Evolutionary conservation across 306 rosid genomes (phyloP).

Genomic region (Hippophae rhamnoides): DNA sequence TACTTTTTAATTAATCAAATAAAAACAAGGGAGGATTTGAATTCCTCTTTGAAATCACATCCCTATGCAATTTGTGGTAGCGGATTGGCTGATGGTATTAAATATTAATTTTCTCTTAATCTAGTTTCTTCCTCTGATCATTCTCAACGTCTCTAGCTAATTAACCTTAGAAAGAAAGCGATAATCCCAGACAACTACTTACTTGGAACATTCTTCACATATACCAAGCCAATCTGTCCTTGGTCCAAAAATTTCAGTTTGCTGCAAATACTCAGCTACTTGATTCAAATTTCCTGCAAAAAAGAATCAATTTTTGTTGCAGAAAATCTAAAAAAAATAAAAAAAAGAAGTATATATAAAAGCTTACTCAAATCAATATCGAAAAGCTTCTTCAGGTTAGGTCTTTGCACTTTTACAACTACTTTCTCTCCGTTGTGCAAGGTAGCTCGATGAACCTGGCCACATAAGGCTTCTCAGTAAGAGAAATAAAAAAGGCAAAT

Average conservation of each 20-base stretch:
- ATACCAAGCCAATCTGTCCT: constrained; percentile 80
- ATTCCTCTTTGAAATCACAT: too few relatives aligned
- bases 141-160: too few relatives aligned
- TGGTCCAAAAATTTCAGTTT: constrained; percentile 79
- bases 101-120: too few relatives aligned
- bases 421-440: constrained; percentile 90
- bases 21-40: too few relatives aligned
- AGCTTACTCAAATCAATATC: constrained; percentile 89
- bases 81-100: too few relatives aligned
- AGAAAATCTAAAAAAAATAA: too few relatives aligned
- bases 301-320: background rate
- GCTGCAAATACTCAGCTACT: constrained; percentile 89
- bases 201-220: constrained; percentile 91
- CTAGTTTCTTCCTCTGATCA: too few relatives aligned
- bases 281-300: constrained; percentile 70
- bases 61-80: too few relatives aligned
- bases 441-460: constrained; percentile 85
- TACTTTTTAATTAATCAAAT: too few relatives aligned
- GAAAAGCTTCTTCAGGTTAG: constrained; percentile 90
- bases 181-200: constrained; percentile 5
- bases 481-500: too few relatives aligned
- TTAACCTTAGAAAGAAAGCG: too few relatives aligned
- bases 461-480: constrained; percentile 7
- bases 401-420: constrained; percentile 86
- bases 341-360: too few relatives aligned